Conservation (phyloP, 192 early-diverging fungal species). For the Rhizophagus clarus region DNA sequence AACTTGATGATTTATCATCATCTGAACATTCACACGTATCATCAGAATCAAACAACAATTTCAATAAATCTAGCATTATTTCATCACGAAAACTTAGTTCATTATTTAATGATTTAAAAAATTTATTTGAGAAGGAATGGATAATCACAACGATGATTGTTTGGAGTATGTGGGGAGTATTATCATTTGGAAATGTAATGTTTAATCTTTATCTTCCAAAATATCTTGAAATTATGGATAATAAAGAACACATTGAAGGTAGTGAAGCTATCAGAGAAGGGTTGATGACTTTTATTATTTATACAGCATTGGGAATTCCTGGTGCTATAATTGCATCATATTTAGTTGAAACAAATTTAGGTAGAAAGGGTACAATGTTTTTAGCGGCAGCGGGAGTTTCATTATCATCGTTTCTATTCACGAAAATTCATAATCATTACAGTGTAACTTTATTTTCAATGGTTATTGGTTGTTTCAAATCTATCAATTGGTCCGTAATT, state of each 20-base stretch:
- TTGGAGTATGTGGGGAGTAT: slow-evolving; percentile 78
- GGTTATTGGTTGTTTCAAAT: slow-evolving; percentile 62
- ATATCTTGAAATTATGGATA: slow-evolving; percentile 53
- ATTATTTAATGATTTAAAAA: slow-evolving; percentile 39
- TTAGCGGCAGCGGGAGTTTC: slow-evolving; percentile 72
- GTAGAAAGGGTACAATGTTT: slow-evolving; percentile 80
- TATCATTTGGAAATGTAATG: slow-evolving; percentile 78
- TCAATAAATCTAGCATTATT: slow-evolving; percentile 1
- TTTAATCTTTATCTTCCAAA: slow-evolving; percentile 87
- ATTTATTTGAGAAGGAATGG: slow-evolving; percentile 56
- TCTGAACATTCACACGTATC: background rate
- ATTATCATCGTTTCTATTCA: slow-evolving; percentile 65
- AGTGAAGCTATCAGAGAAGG: slow-evolving; percentile 48
- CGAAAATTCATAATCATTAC: slow-evolving; percentile 52
- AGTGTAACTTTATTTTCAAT: slow-evolving; percentile 64
- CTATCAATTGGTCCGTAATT: slow-evolving; percentile 81
- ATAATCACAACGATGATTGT: slow-evolving; percentile 69
- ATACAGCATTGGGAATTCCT: slow-evolving; percentile 73
- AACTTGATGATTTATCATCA: slow-evolving; percentile 16
- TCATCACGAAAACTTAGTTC: slow-evolving; percentile 6
- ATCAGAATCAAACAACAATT: background rate
- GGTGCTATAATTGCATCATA: slow-evolving; percentile 68
- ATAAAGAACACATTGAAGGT: slow-evolving; percentile 24
- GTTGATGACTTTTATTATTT: slow-evolving; percentile 74
- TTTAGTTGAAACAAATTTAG: slow-evolving; percentile 72